phyloP scores from a whole-genome alignment of 2,329 filamentous ascomycete species.

The Penicillium freii region DNA sequence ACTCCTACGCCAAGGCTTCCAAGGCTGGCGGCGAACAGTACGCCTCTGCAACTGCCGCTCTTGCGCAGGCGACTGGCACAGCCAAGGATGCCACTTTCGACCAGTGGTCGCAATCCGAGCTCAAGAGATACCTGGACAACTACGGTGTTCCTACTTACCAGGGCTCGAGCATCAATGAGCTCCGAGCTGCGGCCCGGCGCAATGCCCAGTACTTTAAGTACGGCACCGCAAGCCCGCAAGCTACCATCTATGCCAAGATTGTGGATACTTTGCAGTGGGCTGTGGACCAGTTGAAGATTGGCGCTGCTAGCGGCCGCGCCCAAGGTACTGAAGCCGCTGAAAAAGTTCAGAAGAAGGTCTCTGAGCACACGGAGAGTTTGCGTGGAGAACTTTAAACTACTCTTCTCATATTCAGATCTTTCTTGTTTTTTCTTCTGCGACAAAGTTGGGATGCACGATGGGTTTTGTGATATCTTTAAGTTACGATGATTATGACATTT shows the following conservation, averaged over 20 bases:
- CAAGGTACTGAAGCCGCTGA: slow-evolving; percentile 52
- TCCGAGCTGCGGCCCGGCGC: slow-evolving; percentile 68
- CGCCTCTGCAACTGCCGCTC: slow-evolving; percentile 69
- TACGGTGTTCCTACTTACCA: slow-evolving; percentile 71
- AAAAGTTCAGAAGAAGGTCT: slow-evolving; percentile 43
- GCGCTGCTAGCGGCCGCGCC: slow-evolving; percentile 47
- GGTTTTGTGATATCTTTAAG: slow-evolving; percentile 5
- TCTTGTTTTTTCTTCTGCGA: neutral
- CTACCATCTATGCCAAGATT: slow-evolving; percentile 65
- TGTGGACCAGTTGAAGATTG: slow-evolving; percentile 49
- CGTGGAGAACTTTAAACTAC: slow-evolving; percentile 33
- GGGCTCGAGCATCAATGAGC: slow-evolving; percentile 65
- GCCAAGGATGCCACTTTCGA: slow-evolving; percentile 68
- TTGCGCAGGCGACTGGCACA: slow-evolving; percentile 62
- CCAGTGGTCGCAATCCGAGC: slow-evolving; percentile 67
- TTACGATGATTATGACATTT: slow-evolving; percentile 24
- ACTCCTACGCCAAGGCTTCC: slow-evolving; percentile 48
- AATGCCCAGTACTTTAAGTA: slow-evolving; percentile 76
- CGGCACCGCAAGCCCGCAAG: slow-evolving; percentile 65
- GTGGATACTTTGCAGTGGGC: slow-evolving; percentile 48
- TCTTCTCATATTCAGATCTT: neutral
- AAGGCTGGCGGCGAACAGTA: slow-evolving; percentile 47
- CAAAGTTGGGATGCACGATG: neutral
- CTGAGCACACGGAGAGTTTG: slow-evolving; percentile 50
- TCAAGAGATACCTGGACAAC: slow-evolving; percentile 76